Evolutionary conservation across 2,329 filamentous ascomycete species (phyloP).

Genomic region (Aspergillus felis): DNA sequence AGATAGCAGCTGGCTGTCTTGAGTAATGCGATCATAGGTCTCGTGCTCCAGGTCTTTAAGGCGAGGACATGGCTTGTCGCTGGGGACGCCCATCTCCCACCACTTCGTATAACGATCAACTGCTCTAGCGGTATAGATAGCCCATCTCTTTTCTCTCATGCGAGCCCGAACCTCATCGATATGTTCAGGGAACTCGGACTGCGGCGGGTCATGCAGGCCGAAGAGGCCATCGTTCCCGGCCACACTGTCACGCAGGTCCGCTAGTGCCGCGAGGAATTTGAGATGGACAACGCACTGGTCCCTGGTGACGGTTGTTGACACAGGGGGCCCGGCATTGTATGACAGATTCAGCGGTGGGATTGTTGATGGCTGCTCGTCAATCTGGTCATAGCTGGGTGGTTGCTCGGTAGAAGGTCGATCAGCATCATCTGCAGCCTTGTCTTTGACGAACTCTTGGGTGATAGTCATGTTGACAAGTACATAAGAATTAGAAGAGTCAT

Average conservation of each 20-base stretch:
- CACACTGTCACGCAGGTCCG: conserved; percentile 63
- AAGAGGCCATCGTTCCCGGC: conserved; percentile 66
- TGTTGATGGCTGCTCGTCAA: conserved; percentile 11
- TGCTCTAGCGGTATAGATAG: conserved; percentile 63
- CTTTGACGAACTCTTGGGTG: conserved; percentile 10
- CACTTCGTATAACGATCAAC: conserved; percentile 65
- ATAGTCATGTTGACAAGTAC: neutral
- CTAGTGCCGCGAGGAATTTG: conserved; percentile 66
- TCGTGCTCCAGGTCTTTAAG: conserved; percentile 15
- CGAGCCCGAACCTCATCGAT: conserved; percentile 46
- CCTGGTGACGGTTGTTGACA: conserved; percentile 27
- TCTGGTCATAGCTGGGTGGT: conserved; percentile 26
- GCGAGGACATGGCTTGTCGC: conserved; percentile 9
- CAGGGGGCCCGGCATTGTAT: conserved; percentile 5
- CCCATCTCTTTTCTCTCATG: conserved; percentile 70
- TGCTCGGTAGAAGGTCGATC: neutral
- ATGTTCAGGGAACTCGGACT: conserved; percentile 34
- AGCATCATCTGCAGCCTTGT: neutral
- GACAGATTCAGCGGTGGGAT: conserved; percentile 26
- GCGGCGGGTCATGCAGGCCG: conserved; percentile 53
- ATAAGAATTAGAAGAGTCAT: neutral
- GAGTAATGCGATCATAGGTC: conserved; percentile 31
- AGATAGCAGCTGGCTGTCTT: conserved; percentile 17
- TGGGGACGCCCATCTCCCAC: conserved; percentile 48
- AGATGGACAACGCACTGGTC: conserved; percentile 68